These are phyloP conservation scores for Amaranthus hypochondriacus DNA, from an alignment of 148 eudicot species.

Conservation along the genomic window DNA sequence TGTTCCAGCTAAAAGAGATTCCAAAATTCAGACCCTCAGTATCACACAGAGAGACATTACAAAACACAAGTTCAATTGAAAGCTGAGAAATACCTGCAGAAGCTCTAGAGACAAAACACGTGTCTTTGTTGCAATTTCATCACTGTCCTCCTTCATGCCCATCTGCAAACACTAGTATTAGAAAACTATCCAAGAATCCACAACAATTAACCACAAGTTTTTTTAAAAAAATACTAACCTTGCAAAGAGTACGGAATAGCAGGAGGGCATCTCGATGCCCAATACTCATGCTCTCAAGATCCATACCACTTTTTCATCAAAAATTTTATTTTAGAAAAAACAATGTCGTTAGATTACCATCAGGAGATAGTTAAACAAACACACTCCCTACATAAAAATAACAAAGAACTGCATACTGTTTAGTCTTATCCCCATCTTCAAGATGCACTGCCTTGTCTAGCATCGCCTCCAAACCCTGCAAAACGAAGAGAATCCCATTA, in stretches of 20 bases:
- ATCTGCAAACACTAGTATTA: constrained; percentile 51
- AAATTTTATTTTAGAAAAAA: background rate
- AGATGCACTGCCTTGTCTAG: constrained; percentile 95
- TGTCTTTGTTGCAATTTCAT: constrained; percentile 83
- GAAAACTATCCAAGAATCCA: constrained; percentile 12
- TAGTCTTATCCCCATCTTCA: constrained; percentile 75
- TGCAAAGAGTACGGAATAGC: constrained; percentile 95
- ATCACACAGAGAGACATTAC: background rate
- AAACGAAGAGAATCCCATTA: constrained; percentile 13
- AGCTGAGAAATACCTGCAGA: constrained; percentile 61
- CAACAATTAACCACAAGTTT: constrained; percentile 7
- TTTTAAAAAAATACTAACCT: constrained; percentile 48
- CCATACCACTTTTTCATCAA: constrained; percentile 54
- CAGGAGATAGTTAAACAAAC: constrained; percentile 4
- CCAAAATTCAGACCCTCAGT: background rate
- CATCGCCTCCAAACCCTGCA: constrained; percentile 95
- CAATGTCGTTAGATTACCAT: constrained; percentile 18
- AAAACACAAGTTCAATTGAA: constrained; percentile 3
- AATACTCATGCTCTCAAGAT: constrained; percentile 78
- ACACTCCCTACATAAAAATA: constrained; percentile 8
- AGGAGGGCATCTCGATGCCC: constrained; percentile 87
- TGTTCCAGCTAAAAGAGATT: background rate
- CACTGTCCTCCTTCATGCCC: constrained; percentile 98
- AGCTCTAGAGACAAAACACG: constrained; percentile 92
- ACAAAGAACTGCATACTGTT: constrained; percentile 41